phyloP scores from a whole-genome alignment of 441 rosid genomes.

The Populus hybrid region DNA sequence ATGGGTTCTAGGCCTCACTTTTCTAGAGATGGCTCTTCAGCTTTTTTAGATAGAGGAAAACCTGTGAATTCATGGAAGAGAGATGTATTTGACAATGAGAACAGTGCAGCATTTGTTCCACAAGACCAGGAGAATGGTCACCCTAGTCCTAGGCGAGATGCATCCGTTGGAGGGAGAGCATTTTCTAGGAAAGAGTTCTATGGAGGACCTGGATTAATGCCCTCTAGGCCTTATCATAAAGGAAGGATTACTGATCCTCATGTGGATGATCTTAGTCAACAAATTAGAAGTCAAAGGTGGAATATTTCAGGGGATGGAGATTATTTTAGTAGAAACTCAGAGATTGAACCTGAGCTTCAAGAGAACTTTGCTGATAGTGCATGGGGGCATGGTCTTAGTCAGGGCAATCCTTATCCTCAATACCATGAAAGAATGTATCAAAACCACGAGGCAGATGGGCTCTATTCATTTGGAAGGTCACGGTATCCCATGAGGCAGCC shows the following conservation, averaged over 20 bases:
- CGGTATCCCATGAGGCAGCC: constrained; percentile 86
- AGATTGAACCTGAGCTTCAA: constrained; percentile 63
- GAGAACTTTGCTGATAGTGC: constrained; percentile 64
- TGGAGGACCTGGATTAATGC: constrained; percentile 54
- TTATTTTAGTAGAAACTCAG: constrained; percentile 50
- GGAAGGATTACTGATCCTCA: constrained; percentile 57
- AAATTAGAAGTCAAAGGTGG: constrained; percentile 62
- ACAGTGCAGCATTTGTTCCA: constrained; percentile 40
- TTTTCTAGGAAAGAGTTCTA: constrained; percentile 56
- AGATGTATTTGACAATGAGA: constrained; percentile 63
- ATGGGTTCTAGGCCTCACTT: constrained; percentile 42
- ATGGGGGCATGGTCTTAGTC: constrained; percentile 63
- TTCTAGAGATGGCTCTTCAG: constrained; percentile 55
- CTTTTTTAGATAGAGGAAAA: constrained; percentile 56
- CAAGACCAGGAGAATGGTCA: constrained; percentile 54
- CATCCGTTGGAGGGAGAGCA: constrained; percentile 42
- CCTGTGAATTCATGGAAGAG: constrained; percentile 61
- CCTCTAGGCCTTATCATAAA: constrained; percentile 42
- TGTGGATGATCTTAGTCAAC: constrained; percentile 48
- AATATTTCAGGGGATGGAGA: constrained; percentile 66
- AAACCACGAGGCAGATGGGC: constrained; percentile 62
- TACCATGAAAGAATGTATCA: constrained; percentile 58
- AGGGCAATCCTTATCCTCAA: constrained; percentile 47
- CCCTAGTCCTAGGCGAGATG: constrained; percentile 54
- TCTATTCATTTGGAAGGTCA: constrained; percentile 71